Evolutionary conservation across 2,329 filamentous ascomycete genomes (phyloP).

Genomic region (Aspergillaceae sp.): DNA sequence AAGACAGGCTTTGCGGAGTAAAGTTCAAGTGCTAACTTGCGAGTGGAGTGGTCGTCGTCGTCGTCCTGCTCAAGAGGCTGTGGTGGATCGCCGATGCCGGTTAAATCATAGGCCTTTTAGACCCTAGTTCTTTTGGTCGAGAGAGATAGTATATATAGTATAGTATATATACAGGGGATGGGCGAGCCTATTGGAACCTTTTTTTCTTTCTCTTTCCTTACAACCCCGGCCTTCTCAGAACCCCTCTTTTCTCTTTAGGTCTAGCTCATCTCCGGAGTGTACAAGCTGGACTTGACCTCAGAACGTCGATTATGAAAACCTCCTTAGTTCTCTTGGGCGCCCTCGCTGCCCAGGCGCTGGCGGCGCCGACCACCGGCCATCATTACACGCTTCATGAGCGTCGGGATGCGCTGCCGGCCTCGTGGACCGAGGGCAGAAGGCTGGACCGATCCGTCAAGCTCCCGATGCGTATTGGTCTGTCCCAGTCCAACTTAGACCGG

Average conservation of each 20-base stretch:
- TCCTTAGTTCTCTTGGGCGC: slow-evolving; percentile 16
- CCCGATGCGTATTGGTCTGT: slow-evolving; percentile 40
- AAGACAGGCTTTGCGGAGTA: too few relatives aligned
- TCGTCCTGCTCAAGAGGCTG: too few relatives aligned
- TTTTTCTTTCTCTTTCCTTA: background rate
- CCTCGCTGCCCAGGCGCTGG: slow-evolving; percentile 10
- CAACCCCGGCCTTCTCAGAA: background rate
- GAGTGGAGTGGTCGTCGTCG: too few relatives aligned
- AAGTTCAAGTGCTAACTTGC: too few relatives aligned
- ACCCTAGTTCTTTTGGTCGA: too few relatives aligned
- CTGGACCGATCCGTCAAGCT: slow-evolving; percentile 28
- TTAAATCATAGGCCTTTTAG: too few relatives aligned
- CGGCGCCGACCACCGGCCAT: slow-evolving; percentile 12
- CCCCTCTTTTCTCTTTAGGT: too few relatives aligned
- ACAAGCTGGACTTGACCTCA: background rate
- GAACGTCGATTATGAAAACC: slow-evolving; percentile 14
- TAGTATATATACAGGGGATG: background rate
- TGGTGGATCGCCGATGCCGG: too few relatives aligned
- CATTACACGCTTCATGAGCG: slow-evolving; percentile 25
- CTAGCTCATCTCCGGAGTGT: background rate
- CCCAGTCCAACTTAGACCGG: slow-evolving; percentile 38
- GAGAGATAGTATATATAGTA: background rate
- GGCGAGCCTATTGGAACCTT: background rate
- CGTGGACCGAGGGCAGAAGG: slow-evolving; percentile 20
- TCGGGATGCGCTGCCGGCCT: slow-evolving; percentile 17